Conservation (phyloP, 306 rosid genomes). For the Vigna radiata region DNA sequence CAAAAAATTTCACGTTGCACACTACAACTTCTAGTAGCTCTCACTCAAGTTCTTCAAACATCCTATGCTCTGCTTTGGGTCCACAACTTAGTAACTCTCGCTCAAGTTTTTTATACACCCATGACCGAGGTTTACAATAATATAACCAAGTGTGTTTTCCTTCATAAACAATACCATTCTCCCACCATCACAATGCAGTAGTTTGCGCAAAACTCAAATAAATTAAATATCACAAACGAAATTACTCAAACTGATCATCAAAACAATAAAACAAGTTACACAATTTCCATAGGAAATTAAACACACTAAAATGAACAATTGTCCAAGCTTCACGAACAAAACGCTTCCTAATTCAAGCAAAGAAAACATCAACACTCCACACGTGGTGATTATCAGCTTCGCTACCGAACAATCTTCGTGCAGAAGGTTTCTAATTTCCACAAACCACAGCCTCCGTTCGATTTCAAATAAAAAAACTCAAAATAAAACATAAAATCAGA, state of each 20-base stretch:
- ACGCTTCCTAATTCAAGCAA: not conserved
- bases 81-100: too few species aligned
- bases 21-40: too few species aligned
- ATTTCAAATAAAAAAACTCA: not conserved
- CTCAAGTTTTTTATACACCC: not conserved
- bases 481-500: slow-evolving; percentile 2
- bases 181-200: slow-evolving; percentile 11
- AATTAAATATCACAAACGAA: slow-evolving; percentile 17
- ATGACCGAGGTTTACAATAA: not conserved
- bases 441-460: slow-evolving; percentile 17
- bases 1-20: not conserved
- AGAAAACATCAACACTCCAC: not conserved
- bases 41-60: too few species aligned
- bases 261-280: slow-evolving; percentile 10
- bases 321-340: not conserved
- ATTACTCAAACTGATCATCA: not conserved
- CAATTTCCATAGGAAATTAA: not conserved
- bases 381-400: not conserved
- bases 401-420: slow-evolving; percentile 4
- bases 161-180: not conserved
- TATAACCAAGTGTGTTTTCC: not conserved
- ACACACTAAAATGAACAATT: slow-evolving; percentile 3
- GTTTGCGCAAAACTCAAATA: slow-evolving; percentile 7
- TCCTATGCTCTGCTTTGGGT: too few species aligned
- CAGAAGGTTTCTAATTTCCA: slow-evolving; percentile 5